Conservation (phyloP, 1,139 yeast genomes). For the Ogataea hybrid region DNA sequence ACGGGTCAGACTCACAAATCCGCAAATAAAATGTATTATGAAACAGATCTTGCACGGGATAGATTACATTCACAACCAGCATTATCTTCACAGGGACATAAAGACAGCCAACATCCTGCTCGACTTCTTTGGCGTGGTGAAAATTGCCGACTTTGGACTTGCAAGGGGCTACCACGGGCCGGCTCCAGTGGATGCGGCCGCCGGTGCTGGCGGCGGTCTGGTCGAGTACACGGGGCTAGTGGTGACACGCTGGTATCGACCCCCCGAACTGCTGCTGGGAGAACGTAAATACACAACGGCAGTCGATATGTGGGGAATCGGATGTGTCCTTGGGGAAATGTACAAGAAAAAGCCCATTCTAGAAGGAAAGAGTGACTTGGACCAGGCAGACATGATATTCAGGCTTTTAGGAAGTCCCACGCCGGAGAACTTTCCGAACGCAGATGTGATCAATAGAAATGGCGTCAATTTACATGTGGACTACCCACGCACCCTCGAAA, state of each 20-base stretch:
- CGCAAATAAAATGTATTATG: slow-evolving; percentile 84
- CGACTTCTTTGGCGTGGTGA: slow-evolving; percentile 71
- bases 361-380: slow-evolving; percentile 84
- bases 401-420: slow-evolving; percentile 80
- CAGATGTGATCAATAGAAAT: slow-evolving; percentile 60
- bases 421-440: slow-evolving; percentile 62
- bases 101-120: slow-evolving; percentile 91
- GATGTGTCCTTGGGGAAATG: slow-evolving; percentile 93
- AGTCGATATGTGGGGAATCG: slow-evolving; percentile 96
- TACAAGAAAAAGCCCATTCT: slow-evolving; percentile 79
- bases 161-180: slow-evolving; percentile 80
- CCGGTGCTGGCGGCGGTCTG: slow-evolving; percentile 71
- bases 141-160: slow-evolving; percentile 91
- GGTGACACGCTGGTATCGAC: slow-evolving; percentile 96
- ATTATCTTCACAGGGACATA: slow-evolving; percentile 83
- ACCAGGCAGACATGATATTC: slow-evolving; percentile 83
- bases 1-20: slow-evolving; percentile 52
- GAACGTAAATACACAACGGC: slow-evolving; percentile 88
- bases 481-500: slow-evolving; percentile 55
- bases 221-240: slow-evolving; percentile 84
- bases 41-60: slow-evolving; percentile 75
- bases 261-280: slow-evolving; percentile 89
- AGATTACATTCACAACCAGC: slow-evolving; percentile 72
- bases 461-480: slow-evolving; percentile 31
- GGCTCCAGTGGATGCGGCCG: slow-evolving; percentile 44